These are phyloP conservation scores for Penicillium roqueforti DNA, from an alignment of 495 filamentous ascomycete genomes.

Conservation along the genomic window DNA sequence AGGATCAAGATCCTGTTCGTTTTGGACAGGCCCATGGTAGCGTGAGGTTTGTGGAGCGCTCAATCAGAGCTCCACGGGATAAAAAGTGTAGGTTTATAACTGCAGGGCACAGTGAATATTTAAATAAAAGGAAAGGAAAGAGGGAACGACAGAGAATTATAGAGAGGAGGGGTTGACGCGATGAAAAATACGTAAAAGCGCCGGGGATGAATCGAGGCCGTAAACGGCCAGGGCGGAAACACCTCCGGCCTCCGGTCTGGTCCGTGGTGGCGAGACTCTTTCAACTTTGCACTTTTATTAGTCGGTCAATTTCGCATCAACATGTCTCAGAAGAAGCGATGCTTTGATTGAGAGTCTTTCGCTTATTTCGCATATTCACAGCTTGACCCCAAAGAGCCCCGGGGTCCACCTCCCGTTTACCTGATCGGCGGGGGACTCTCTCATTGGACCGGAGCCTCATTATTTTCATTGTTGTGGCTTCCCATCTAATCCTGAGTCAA, in stretches of 20 bases:
- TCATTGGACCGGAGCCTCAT: neutral
- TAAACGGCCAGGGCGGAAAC: conserved; percentile 15
- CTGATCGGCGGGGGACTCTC: neutral
- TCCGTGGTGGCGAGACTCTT: conserved; percentile 18
- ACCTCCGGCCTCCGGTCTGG: conserved; percentile 18
- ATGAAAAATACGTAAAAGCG: neutral
- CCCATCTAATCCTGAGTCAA: neutral
- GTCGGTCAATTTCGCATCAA: neutral
- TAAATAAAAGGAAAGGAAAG: neutral
- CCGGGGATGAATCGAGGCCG: neutral
- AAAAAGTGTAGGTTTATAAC: neutral
- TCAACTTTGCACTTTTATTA: neutral
- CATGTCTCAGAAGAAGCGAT: neutral
- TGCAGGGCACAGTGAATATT: neutral
- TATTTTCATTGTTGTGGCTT: neutral
- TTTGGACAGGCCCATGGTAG: conserved; percentile 85
- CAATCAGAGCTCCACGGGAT: conserved; percentile 14
- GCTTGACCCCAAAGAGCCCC: neutral
- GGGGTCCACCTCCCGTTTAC: neutral
- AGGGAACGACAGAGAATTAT: neutral
- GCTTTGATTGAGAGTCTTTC: neutral
- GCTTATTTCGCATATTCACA: neutral
- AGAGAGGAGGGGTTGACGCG: conserved; percentile 3
- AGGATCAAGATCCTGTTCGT: conserved; percentile 88
- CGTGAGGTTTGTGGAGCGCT: conserved; percentile 25